Evolutionary conservation across 352 stramenopile species (phyloP).

Genomic region (Discostella stelligera): DNA sequence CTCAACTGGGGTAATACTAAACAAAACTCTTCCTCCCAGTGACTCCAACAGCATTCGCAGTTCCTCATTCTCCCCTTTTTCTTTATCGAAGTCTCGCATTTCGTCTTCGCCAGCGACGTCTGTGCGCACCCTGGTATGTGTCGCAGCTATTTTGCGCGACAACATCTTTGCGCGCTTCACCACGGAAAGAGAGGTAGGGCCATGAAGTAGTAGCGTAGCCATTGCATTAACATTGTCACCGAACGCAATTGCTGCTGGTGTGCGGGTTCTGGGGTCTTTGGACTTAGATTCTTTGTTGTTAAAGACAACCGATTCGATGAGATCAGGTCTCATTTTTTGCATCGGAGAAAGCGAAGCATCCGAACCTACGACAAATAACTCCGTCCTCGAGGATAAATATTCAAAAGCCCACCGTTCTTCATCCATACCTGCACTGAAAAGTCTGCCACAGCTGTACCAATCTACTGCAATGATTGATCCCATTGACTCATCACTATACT

Average conservation of each 20-base stretch:
- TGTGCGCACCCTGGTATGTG: slow-evolving; percentile 53
- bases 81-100: neutral
- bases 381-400: slow-evolving; percentile 48
- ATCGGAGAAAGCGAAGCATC: neutral
- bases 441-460: slow-evolving; percentile 68
- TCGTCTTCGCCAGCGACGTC: slow-evolving; percentile 5
- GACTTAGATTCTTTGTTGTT: slow-evolving; percentile 22
- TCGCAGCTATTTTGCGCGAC: slow-evolving; percentile 32
- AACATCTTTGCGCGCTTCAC: slow-evolving; percentile 46
- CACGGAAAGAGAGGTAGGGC: slow-evolving; percentile 45
- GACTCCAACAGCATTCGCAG: slow-evolving; percentile 16
- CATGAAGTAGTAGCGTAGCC: slow-evolving; percentile 67
- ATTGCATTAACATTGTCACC: slow-evolving; percentile 56
- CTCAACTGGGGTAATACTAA: slow-evolving; percentile 55
- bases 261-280: slow-evolving; percentile 2
- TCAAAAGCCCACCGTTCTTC: slow-evolving; percentile 72
- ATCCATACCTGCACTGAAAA: slow-evolving; percentile 44
- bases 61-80: neutral
- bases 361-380: slow-evolving; percentile 44
- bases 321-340: slow-evolving; percentile 35
- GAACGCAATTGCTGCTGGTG: slow-evolving; percentile 26
- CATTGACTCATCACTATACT: slow-evolving; percentile 8
- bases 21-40: slow-evolving; percentile 53
- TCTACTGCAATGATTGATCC: slow-evolving; percentile 59
- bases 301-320: slow-evolving; percentile 58